phyloP scores from a whole-genome alignment of 768 basidiomycete species.

The Chalciporus pseudorubinellus region DNA sequence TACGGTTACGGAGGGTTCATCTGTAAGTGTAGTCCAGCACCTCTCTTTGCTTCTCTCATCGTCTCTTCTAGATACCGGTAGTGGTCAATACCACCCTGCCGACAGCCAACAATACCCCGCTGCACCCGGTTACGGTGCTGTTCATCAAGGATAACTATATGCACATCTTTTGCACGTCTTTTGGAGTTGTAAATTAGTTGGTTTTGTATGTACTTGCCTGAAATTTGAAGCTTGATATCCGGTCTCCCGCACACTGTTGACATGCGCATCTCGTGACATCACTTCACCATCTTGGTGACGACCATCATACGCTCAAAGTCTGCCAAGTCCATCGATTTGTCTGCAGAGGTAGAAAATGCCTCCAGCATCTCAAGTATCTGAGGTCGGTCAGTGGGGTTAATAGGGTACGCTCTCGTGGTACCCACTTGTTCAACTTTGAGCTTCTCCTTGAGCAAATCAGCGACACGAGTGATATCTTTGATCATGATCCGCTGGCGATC shows the following conservation, averaged over 20 bases:
- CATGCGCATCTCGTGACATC: not conserved
- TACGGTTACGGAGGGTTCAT: constrained; percentile 76
- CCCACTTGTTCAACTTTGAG: constrained; percentile 73
- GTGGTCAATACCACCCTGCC: constrained; percentile 36
- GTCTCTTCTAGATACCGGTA: constrained; percentile 33
- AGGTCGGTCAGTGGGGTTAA: constrained; percentile 2
- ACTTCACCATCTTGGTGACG: constrained; percentile 51
- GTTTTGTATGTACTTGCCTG: constrained; percentile 3
- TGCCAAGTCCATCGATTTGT: constrained; percentile 61
- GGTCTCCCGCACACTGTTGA: too few relatives aligned
- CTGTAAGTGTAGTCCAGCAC: constrained; percentile 52
- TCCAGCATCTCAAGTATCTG: constrained; percentile 80
- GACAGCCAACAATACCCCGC: constrained; percentile 17
- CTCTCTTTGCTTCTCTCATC: not conserved
- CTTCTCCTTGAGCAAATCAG: constrained; percentile 65
- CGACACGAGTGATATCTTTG: constrained; percentile 60
- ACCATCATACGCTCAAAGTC: constrained; percentile 82
- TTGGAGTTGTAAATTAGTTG: not conserved
- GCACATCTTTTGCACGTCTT: not conserved
- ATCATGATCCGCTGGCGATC: constrained; percentile 57
- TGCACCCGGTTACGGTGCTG: constrained; percentile 37
- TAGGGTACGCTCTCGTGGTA: not conserved
- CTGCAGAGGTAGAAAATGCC: constrained; percentile 67
- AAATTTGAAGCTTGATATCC: too few relatives aligned
- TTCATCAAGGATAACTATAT: constrained; percentile 15